Evolutionary conservation across 2,329 filamentous ascomycete species (phyloP), one percentile per base, ranked within the genome.

Genomic region (Coccinonectria pachysandricola): DNA sequence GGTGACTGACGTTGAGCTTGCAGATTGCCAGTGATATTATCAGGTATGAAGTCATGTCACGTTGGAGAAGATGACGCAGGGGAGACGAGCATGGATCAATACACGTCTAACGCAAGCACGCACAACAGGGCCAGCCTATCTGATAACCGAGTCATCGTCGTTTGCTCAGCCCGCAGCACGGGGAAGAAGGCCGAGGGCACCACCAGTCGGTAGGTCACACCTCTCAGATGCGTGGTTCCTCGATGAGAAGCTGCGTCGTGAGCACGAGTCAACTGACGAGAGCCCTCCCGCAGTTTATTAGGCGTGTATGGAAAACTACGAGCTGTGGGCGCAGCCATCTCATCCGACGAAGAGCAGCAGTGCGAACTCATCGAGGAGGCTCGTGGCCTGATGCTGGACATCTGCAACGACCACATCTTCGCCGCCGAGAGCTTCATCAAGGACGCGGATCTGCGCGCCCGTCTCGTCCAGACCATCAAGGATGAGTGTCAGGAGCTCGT

Each of bases 151-250:
- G 76, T 95, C 39, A 87, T 86, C 30, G 79, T 98, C 31, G 88
- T 98, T 31, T 98, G 91, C 60, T 98, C 91, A 35, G 91, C 91
- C 21, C 71, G 91, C 52, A 95, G 86, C 59, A 91, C 83, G 34
- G 87, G 85, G 37, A 93, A 88, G 53, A 98, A 98, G 62, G 74
- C 78, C 28, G 85, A 92, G 45, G 91, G 91, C 35, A 98, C 91
- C 33, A 98, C 91, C 19, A 96, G 92, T 59, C 75, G 86, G 81
- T 87, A 61, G 72, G 78, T 70, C n/a, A n/a, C n/a, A n/a, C n/a
- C n/a, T n/a, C n/a, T n/a, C n/a, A n/a, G n/a, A n/a, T n/a, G n/a
- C n/a, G n/a, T n/a, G n/a, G n/a, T n/a, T n/a, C n/a, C n/a, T n/a
- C n/a, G n/a, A n/a, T n/a, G n/a, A n/a, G n/a, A n/a, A n/a, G n/a